Evolutionary conservation across 1,284 basidiomycete genomes (phyloP).

Genomic region (Pseudozyma pruni): DNA sequence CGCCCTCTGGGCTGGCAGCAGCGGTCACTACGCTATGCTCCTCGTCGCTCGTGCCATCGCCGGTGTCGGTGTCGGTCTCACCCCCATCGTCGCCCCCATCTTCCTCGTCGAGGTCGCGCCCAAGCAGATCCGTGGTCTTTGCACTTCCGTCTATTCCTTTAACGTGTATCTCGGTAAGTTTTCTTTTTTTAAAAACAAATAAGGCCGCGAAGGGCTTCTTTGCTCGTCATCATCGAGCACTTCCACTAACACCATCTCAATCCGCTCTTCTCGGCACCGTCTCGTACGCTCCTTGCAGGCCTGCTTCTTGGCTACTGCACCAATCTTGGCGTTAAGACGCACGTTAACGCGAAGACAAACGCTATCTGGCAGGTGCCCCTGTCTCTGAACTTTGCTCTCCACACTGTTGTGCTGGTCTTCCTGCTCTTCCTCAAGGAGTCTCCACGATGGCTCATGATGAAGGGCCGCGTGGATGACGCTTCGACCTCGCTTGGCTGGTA

Average conservation of each 20-base stretch:
- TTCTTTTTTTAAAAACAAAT: too few species aligned
- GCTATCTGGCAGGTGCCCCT: constrained; percentile 38
- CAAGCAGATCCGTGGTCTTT: constrained; percentile 47
- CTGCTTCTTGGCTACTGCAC: constrained; percentile 29
- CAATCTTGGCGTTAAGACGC: constrained; percentile 25
- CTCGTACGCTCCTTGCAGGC: too few species aligned
- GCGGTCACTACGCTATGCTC: constrained; percentile 36
- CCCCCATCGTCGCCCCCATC: constrained; percentile 36
- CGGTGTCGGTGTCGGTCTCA: constrained; percentile 40
- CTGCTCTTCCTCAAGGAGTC: constrained; percentile 75
- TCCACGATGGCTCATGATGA: constrained; percentile 83
- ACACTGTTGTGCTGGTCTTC: constrained; percentile 69
- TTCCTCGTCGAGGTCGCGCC: constrained; percentile 46
- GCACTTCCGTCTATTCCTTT: constrained; percentile 46
- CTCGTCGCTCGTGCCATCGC: constrained; percentile 29
- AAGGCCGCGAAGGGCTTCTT: too few species aligned
- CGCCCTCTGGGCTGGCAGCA: constrained; percentile 34
- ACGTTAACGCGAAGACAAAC: constrained; percentile 28
- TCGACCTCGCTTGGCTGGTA: constrained; percentile 73
- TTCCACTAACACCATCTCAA: too few species aligned
- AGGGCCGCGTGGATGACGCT: constrained; percentile 73
- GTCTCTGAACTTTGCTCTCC: constrained; percentile 38
- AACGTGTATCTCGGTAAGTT: constrained; percentile 32
- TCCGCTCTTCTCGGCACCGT: too few species aligned
- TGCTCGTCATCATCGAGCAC: too few species aligned